phyloP scores from a whole-genome alignment of 1,139 yeast species.

The Saccharomyces hybrid region DNA sequence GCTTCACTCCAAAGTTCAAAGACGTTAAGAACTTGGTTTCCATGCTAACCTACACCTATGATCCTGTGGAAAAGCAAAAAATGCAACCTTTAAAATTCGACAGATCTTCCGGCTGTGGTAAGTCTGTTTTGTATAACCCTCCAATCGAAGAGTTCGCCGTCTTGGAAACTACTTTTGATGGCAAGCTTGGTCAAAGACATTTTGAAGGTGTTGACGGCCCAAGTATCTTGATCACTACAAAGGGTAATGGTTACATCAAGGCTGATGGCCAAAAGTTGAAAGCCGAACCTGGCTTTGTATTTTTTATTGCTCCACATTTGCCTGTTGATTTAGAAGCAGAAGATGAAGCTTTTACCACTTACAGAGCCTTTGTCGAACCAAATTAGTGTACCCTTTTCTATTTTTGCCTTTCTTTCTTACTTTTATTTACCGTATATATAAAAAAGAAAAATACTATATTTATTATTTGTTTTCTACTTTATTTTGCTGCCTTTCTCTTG shows the following conservation, averaged over 20 bases:
- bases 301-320: conserved; percentile 73
- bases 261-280: conserved; percentile 39
- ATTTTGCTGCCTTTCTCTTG: neutral
- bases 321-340: conserved; percentile 53
- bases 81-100: conserved; percentile 63
- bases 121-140: conserved; percentile 73
- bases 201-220: conserved; percentile 74
- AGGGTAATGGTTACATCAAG: conserved; percentile 61
- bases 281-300: conserved; percentile 66
- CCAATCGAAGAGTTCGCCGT: conserved; percentile 96
- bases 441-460: neutral
- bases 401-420: neutral
- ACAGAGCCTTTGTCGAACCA: conserved; percentile 82
- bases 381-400: conserved; percentile 17
- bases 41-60: conserved; percentile 85
- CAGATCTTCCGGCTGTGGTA: conserved; percentile 61
- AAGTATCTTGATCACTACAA: conserved; percentile 75
- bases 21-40: conserved; percentile 84
- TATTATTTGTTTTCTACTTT: neutral
- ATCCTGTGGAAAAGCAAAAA: conserved; percentile 86
- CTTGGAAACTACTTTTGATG: conserved; percentile 57
- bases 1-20: conserved; percentile 96
- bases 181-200: conserved; percentile 39
- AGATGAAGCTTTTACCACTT: conserved; percentile 57
- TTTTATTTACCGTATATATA: conserved; percentile 17